These are phyloP conservation scores for Protea cynaroides DNA, from an alignment of 164 flowering plant genomes.

Conservation along the genomic window DNA sequence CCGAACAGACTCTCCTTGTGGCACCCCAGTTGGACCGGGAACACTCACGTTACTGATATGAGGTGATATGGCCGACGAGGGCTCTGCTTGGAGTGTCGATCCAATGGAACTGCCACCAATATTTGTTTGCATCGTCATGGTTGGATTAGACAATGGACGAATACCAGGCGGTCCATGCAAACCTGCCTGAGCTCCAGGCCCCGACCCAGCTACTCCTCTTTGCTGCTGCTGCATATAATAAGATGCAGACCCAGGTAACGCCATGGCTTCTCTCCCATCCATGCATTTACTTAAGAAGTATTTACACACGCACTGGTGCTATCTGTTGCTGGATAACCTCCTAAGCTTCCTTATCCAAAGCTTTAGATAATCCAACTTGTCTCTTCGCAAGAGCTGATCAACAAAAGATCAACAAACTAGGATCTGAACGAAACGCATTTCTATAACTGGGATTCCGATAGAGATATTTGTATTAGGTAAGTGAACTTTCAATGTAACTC, in stretches of 20 bases:
- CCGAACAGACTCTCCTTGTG: conserved; percentile 39
- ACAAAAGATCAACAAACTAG: no score
- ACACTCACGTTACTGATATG: conserved; percentile 32
- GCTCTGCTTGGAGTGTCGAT: conserved; percentile 40
- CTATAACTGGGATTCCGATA: not conserved
- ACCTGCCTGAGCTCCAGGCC: conserved; percentile 28
- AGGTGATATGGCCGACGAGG: conserved; percentile 37
- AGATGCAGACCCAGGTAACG: conserved; percentile 41
- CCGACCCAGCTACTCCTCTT: conserved; percentile 38
- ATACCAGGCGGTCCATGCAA: conserved; percentile 32
- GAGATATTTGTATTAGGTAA: not conserved
- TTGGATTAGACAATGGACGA: conserved; percentile 25
- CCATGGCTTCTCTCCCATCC: conserved; percentile 62
- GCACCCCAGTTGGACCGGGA: conserved; percentile 26
- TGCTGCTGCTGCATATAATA: conserved; percentile 31
- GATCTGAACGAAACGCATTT: not conserved
- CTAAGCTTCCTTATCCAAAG: not conserved
- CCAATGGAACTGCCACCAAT: conserved; percentile 40
- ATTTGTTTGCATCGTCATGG: conserved; percentile 28
- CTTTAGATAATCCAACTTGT: not conserved
- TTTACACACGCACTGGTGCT: not conserved
- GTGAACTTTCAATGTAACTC: not conserved
- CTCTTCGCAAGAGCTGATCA: not conserved
- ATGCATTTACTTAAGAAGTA: conserved; percentile 41
- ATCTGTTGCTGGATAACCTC: not conserved